Evolutionary conservation across 2,329 filamentous ascomycete genomes (phyloP).

Genomic region (Aspergillus jensenii): DNA sequence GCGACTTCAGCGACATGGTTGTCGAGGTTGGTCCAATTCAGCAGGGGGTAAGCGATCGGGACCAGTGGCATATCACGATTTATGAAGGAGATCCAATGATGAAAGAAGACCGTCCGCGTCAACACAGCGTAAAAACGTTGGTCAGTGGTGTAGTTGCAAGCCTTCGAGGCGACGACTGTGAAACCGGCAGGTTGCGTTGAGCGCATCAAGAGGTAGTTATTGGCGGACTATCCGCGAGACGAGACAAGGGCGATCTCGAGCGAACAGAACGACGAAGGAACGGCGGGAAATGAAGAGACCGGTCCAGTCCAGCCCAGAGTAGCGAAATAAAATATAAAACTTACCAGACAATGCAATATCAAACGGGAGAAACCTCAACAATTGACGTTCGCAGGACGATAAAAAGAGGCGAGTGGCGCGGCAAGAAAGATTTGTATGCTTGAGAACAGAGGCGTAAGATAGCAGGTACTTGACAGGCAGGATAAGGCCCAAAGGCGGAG

Average conservation of each 20-base stretch:
- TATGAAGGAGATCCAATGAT: not conserved
- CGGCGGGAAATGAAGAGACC: not conserved
- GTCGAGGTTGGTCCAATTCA: not conserved
- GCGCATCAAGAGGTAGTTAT: not conserved
- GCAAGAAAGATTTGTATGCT: constrained; percentile 22
- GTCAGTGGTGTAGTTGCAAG: not conserved
- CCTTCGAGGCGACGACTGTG: not conserved
- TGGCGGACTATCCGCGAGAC: not conserved
- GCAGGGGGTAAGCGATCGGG: not conserved
- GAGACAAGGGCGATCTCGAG: not conserved
- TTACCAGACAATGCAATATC: constrained; percentile 24
- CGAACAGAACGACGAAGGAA: not conserved
- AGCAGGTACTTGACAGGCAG: constrained; percentile 23
- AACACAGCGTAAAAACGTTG: not conserved
- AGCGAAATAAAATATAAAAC: constrained; percentile 8
- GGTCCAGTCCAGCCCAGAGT: not conserved
- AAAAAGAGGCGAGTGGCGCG: constrained; percentile 16
- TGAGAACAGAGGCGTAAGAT: constrained; percentile 20
- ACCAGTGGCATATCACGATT: not conserved
- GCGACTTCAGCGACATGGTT: not conserved
- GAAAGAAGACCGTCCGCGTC: not conserved
- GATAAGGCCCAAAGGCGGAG: constrained; percentile 28
- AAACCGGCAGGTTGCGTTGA: not conserved
- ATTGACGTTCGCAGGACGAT: constrained; percentile 16
- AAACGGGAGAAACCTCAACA: constrained; percentile 18